Base-by-base conservation (phyloP, 768 basidiomycete genomes). In the Pleurotus eryngii region DNA sequence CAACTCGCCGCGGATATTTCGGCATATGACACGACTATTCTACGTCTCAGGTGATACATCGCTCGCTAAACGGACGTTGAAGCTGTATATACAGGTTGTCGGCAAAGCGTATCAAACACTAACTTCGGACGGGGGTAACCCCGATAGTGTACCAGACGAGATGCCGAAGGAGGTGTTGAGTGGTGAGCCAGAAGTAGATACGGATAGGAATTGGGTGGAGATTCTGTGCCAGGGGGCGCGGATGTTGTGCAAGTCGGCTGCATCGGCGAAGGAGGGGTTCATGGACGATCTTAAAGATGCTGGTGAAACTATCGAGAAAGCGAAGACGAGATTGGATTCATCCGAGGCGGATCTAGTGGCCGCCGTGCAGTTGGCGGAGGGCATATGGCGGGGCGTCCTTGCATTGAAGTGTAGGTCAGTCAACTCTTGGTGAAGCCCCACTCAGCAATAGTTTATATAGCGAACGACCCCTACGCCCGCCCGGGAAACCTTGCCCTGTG, bases 21-120 rank as follows among this genome's bases (percentile, higher is more conserved):
- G 95, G 0, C 91, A 97, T 69, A 86, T 98, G 78, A 84, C 85
- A 26, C 84, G 89, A 1, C 71, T 95, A 1, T 71, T 91, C 14
- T 82, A 84, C 57, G 79, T 83, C 11, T 76, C 81, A 0, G 84
- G 83, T 7, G 86, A 87, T 61, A 70, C 72, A 2, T 68, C 76
- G 15, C 79, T 92, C 3, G 89, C 92, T 2, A 84, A 82, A 64
- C 83, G 91, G 17, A 89, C 87, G 0, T 78, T 98, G 39, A 77
- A 82, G 38, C 74, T 98, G 26, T 98, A 98, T 65, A 79, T 88
- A 7, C 88, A 92, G 64, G 81, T 95, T 14, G 90, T 95, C 7
- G 78, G 85, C 40, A 97, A 97, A 68, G 86, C 91, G 8, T 82
- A 85, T 57, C 81, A 94, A 65, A 84, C 90, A 12, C 72, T 68